Evolutionary conservation across 495 filamentous ascomycete species (phyloP).

Genomic region (Astrothelium macrocarpum): DNA sequence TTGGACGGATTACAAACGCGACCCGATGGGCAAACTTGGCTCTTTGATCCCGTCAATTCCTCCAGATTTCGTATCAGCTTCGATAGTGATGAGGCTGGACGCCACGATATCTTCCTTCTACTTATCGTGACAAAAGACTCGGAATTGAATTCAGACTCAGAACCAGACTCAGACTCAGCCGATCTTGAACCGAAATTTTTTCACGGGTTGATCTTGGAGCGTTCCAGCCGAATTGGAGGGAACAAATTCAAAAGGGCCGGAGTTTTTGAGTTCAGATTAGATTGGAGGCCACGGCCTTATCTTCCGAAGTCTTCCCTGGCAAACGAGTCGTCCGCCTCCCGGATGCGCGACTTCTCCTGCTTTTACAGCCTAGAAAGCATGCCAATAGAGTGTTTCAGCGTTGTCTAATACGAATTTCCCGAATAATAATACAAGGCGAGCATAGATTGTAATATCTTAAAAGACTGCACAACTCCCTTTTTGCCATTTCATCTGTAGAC

Average conservation of each 20-base stretch:
- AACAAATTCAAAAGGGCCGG: not conserved
- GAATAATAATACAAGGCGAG: not conserved
- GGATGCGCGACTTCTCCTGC: not conserved
- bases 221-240: not conserved
- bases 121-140: not conserved
- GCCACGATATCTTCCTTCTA: not conserved
- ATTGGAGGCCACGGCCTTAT: not conserved
- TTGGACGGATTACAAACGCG: not conserved
- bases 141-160: not conserved
- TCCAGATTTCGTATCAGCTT: constrained; percentile 1
- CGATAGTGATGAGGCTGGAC: constrained; percentile 1
- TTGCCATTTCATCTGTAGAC: too few species aligned
- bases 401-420: not conserved
- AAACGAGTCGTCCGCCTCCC: not conserved
- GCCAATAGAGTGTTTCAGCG: not conserved
- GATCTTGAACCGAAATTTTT: not conserved
- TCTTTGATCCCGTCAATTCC: not conserved
- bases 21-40: not conserved
- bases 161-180: not conserved
- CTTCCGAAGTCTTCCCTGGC: not conserved
- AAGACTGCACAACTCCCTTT: not conserved
- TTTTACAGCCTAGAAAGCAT: not conserved
- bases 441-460: not conserved
- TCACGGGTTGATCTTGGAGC: not conserved
- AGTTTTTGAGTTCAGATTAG: constrained; percentile 1